Conservation (phyloP, 371 early-diverging fungal genomes). For the Dipsacomyces acuminosporus region DNA sequence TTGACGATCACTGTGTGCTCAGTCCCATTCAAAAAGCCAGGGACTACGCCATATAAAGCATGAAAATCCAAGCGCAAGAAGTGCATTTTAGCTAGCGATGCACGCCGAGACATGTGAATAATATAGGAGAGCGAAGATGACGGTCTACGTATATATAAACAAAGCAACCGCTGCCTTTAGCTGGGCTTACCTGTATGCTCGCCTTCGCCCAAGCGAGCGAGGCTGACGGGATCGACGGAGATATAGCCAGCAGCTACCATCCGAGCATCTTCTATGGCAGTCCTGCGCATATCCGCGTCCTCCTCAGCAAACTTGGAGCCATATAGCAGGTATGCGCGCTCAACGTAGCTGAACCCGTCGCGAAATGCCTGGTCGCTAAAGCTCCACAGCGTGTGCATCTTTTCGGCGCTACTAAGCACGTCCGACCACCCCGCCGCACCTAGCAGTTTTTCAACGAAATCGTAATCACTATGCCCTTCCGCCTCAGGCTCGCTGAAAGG, state of each 20-base stretch:
- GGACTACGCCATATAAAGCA: constrained; percentile 11
- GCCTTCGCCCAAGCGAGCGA: constrained; percentile 37
- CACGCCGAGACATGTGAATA: too few relatives aligned
- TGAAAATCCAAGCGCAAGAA: too few relatives aligned
- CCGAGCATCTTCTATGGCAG: constrained; percentile 24
- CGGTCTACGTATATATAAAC: neutral
- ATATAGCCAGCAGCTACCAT: constrained; percentile 19
- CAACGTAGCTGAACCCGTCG: constrained; percentile 19
- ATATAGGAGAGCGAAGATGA: neutral
- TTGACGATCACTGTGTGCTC: constrained; percentile 7
- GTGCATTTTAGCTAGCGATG: too few relatives aligned
- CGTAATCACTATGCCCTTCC: constrained; percentile 6
- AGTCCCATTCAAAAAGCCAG: constrained; percentile 8
- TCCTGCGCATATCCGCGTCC: constrained; percentile 15
- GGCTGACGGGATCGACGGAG: constrained; percentile 20
- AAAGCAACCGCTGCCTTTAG: neutral
- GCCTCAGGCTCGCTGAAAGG: neutral
- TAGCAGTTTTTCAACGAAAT: constrained; percentile 26
- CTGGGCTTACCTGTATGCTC: constrained; percentile 25
- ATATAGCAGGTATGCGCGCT: constrained; percentile 38
- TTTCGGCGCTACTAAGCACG: constrained; percentile 5
- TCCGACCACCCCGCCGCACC: constrained; percentile 31
- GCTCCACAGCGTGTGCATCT: constrained; percentile 41
- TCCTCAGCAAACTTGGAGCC: constrained; percentile 36
- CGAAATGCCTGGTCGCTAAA: constrained; percentile 34